phyloP scores from a whole-genome alignment of 2,329 filamentous ascomycete genomes.

The Colletotrichum orbiculare region DNA sequence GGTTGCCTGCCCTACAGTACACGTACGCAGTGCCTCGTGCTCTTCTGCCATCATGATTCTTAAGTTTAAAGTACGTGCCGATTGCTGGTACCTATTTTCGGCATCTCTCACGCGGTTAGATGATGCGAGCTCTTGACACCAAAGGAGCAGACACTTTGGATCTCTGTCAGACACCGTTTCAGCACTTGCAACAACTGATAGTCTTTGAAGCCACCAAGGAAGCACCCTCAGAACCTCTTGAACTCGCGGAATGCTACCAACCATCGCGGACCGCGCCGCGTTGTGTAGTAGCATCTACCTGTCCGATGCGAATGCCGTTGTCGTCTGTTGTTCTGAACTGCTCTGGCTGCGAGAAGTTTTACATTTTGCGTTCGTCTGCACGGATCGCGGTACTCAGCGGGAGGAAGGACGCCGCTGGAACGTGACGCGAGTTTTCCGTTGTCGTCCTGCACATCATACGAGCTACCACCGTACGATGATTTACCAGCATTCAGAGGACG shows the following conservation, averaged over 20 bases:
- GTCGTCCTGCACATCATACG: too few species aligned
- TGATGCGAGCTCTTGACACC: slow-evolving; percentile 12
- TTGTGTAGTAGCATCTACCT: neutral
- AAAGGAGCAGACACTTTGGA: slow-evolving; percentile 8
- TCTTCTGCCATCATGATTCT: neutral
- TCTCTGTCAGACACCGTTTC: slow-evolving; percentile 32
- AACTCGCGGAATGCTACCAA: neutral
- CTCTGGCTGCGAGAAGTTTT: slow-evolving; percentile 2
- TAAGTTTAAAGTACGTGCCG: slow-evolving; percentile 12
- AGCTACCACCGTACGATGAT: too few species aligned
- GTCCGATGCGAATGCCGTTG: neutral
- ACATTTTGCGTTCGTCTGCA: neutral
- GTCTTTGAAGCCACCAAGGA: slow-evolving; percentile 1
- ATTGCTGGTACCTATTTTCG: slow-evolving; percentile 28
- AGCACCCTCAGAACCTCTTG: slow-evolving; percentile 6
- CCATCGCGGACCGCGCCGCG: too few species aligned
- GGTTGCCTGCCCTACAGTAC: too few species aligned
- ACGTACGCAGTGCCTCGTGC: slow-evolving; percentile 2
- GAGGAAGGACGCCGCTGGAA: too few species aligned
- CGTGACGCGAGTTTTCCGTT: too few species aligned
- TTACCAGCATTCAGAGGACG: neutral
- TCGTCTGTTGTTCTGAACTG: slow-evolving; percentile 11
- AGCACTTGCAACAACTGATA: slow-evolving; percentile 12
- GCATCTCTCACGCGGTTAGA: slow-evolving; percentile 5
- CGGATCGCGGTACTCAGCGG: slow-evolving; percentile 6